Evolutionary conservation across 805 yeast genomes (phyloP).

Genomic region (Dipodascus geniculatus): DNA sequence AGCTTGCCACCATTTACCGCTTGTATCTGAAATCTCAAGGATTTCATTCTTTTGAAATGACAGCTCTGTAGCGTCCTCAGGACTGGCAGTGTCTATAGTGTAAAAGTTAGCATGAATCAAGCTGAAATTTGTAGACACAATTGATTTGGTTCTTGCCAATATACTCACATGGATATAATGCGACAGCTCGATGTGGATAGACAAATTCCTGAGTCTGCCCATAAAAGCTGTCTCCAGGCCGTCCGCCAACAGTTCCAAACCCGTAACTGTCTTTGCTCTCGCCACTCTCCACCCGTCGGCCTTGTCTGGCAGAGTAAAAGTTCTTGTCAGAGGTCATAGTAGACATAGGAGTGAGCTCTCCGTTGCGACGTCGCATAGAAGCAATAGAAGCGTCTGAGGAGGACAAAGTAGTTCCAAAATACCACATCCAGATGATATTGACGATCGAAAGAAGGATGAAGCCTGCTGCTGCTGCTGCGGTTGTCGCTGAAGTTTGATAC

Average conservation of each 20-base stretch:
- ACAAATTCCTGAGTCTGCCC: neutral
- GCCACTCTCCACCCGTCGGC: conserved; percentile 28
- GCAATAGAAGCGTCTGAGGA: conserved; percentile 66
- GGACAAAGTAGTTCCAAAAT: conserved; percentile 76
- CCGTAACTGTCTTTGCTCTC: neutral
- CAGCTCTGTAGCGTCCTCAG: conserved; percentile 85
- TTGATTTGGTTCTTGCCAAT: neutral
- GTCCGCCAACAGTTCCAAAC: conserved; percentile 9
- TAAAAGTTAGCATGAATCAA: neutral
- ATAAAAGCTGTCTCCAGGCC: conserved; percentile 24
- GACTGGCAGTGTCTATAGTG: conserved; percentile 47
- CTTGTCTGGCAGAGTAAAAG: conserved; percentile 27
- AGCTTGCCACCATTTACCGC: conserved; percentile 99
- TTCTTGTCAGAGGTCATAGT: neutral
- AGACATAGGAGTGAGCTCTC: conserved; percentile 2
- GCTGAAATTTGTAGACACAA: neutral
- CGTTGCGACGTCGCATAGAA: conserved; percentile 22
- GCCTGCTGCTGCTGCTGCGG: conserved; percentile 88
- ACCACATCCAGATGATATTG: conserved; percentile 75
- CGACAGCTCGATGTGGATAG: conserved; percentile 78
- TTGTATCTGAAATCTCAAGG: conserved; percentile 83
- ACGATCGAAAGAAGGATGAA: conserved; percentile 71
- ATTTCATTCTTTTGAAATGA: conserved; percentile 85
- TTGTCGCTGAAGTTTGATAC: conserved; percentile 50
- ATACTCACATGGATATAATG: conserved; percentile 63